phyloP scores from a whole-genome alignment of 2,329 filamentous ascomycete genomes.

The Venturia carpophila region DNA sequence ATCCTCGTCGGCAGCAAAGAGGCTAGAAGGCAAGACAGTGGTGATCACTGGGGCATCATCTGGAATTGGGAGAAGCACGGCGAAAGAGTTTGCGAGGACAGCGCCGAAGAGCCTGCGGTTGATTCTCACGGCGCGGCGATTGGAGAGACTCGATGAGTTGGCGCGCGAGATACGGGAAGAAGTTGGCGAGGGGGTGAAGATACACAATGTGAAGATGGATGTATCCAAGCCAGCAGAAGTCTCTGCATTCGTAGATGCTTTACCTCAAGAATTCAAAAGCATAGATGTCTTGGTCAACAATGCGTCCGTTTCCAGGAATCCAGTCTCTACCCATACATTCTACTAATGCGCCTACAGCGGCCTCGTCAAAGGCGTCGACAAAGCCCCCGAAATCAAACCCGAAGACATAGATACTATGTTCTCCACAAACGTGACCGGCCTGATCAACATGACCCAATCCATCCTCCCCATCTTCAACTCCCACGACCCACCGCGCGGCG shows the following conservation, averaged over 20 bases:
- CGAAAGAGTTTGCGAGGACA: slow-evolving; percentile 85
- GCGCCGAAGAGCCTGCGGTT: slow-evolving; percentile 72
- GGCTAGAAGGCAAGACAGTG: slow-evolving; percentile 66
- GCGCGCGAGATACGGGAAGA: slow-evolving; percentile 69
- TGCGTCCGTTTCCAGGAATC: slow-evolving; percentile 53
- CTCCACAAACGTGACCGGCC: slow-evolving; percentile 82
- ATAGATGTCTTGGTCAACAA: slow-evolving; percentile 93
- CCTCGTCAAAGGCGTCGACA: slow-evolving; percentile 79
- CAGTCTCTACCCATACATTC: slow-evolving; percentile 13
- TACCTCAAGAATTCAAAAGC: slow-evolving; percentile 76
- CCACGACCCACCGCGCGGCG: slow-evolving; percentile 50
- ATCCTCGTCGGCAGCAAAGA: not conserved
- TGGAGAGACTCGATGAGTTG: slow-evolving; percentile 69
- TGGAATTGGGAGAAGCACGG: slow-evolving; percentile 78
- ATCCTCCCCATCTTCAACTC: slow-evolving; percentile 77
- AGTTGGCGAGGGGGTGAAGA: slow-evolving; percentile 70
- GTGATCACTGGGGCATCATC: slow-evolving; percentile 88
- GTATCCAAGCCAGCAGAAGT: slow-evolving; percentile 74
- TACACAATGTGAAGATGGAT: slow-evolving; percentile 76
- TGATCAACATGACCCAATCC: slow-evolving; percentile 95
- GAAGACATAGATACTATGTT: slow-evolving; percentile 86
- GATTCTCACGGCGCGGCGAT: slow-evolving; percentile 78
- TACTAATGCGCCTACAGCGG: slow-evolving; percentile 49
- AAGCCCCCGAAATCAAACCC: slow-evolving; percentile 74
- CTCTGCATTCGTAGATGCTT: slow-evolving; percentile 57